Evolutionary conservation across 225 moss, liverwort and hornwort species (phyloP).

Genomic region (Anthoceros angustus): DNA sequence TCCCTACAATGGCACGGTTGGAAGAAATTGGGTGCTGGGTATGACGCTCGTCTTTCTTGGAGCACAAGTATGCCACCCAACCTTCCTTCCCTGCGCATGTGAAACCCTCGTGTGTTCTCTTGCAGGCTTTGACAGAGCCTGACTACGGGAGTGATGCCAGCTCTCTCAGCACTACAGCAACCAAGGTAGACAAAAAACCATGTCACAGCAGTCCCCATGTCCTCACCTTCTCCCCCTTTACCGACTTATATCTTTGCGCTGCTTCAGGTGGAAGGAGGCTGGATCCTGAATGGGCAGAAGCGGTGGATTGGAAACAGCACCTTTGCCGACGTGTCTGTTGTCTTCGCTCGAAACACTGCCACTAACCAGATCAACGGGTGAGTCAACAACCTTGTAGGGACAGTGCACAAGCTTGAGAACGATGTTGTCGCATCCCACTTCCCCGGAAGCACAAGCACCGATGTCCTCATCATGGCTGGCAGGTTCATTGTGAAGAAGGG

Average conservation of each 20-base stretch:
- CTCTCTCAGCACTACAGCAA: constrained; percentile 69
- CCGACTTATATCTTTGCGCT: not conserved
- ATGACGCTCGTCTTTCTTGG: constrained; percentile 8
- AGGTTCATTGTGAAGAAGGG: constrained; percentile 89
- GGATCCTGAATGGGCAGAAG: constrained; percentile 82
- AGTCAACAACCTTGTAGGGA: not conserved
- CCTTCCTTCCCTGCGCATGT: not conserved
- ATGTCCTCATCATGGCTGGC: constrained; percentile 1
- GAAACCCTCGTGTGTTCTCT: not conserved
- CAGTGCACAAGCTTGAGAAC: not conserved
- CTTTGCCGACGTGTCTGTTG: constrained; percentile 73
- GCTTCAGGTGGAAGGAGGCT: constrained; percentile 71
- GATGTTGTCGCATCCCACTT: not conserved
- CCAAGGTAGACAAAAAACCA: constrained; percentile 35
- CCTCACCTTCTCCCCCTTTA: not conserved
- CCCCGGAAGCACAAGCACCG: not conserved
- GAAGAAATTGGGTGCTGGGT: constrained; percentile 93
- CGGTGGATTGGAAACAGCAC: constrained; percentile 95
- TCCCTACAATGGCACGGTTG: constrained; percentile 71
- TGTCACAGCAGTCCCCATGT: not conserved
- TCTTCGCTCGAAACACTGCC: constrained; percentile 62
- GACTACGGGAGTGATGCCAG: constrained; percentile 95
- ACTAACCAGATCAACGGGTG: constrained; percentile 96
- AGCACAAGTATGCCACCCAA: too few species aligned
- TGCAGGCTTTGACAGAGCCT: constrained; percentile 87